phyloP scores from a whole-genome alignment of 257 asterid genomes.

The Thymus mandschuricus region DNA sequence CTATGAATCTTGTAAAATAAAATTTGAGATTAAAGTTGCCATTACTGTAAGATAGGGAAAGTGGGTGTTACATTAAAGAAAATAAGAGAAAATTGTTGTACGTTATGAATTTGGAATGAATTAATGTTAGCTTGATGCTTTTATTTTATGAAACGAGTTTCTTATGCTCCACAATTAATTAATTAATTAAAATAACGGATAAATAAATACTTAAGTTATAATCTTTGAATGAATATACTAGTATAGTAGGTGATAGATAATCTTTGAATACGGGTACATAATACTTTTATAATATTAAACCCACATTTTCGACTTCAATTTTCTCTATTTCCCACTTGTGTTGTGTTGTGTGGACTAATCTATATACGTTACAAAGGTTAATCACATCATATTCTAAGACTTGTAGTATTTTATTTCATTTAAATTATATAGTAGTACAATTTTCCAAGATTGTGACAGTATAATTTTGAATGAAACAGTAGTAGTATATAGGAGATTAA shows the following conservation, averaged over 20 bases:
- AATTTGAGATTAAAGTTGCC: not conserved
- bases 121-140: conserved; percentile 1
- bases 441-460: too few species aligned
- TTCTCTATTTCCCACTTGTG: not conserved
- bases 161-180: not conserved
- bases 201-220: not conserved
- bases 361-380: not conserved
- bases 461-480: too few species aligned
- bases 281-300: not conserved
- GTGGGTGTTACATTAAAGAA: not conserved
- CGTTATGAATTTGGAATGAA: not conserved
- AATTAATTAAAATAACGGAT: not conserved
- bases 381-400: not conserved
- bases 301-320: not conserved
- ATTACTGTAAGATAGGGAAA: not conserved
- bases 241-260: too few species aligned
- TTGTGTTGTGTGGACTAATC: too few species aligned
- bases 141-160: conserved; percentile 16
- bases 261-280: too few species aligned
- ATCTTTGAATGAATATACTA: not conserved
- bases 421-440: not conserved
- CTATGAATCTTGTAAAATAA: not conserved
- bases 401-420: too few species aligned
- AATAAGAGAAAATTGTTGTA: conserved; percentile 8
- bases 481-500: not conserved